Conservation (phyloP, 129 eudicot genomes). For the Pulicaria dysenterica region DNA sequence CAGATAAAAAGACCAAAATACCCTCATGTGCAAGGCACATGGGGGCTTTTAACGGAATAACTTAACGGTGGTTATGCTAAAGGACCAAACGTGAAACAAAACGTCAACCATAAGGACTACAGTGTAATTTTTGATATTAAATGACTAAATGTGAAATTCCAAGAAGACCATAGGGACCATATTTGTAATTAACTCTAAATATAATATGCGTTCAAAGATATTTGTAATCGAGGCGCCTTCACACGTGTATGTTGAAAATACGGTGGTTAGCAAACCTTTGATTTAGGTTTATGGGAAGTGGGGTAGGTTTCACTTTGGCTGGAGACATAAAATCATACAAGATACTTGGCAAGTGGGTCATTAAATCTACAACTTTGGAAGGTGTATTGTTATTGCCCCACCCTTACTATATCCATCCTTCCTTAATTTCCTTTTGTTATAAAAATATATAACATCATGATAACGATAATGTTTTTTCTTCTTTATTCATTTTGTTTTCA, state of each 20-base stretch:
- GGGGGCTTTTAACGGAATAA: too few relatives aligned
- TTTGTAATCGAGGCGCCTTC: background rate
- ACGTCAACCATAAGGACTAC: too few relatives aligned
- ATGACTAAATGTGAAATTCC: too few relatives aligned
- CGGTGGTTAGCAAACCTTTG: constrained; percentile 28
- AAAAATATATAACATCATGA: background rate
- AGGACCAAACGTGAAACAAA: too few relatives aligned
- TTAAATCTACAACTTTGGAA: constrained; percentile 30
- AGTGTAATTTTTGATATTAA: too few relatives aligned
- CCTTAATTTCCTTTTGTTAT: background rate
- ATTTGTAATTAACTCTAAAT: too few relatives aligned
- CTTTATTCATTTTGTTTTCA: too few relatives aligned
- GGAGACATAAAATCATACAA: constrained; percentile 29
- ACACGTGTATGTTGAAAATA: constrained; percentile 12
- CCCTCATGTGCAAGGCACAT: too few relatives aligned
- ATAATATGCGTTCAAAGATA: background rate
- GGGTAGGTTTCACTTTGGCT: background rate
- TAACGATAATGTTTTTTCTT: background rate
- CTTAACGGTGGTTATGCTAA: too few relatives aligned
- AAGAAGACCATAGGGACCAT: too few relatives aligned
- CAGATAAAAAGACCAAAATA: too few relatives aligned
- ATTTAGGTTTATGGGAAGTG: constrained; percentile 21
- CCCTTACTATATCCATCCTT: constrained; percentile 12
- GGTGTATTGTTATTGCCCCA: constrained; percentile 22
- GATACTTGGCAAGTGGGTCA: constrained; percentile 26